Base-by-base conservation (phyloP, 2,329 filamentous ascomycete species). In the Colletotrichum sublineola region DNA sequence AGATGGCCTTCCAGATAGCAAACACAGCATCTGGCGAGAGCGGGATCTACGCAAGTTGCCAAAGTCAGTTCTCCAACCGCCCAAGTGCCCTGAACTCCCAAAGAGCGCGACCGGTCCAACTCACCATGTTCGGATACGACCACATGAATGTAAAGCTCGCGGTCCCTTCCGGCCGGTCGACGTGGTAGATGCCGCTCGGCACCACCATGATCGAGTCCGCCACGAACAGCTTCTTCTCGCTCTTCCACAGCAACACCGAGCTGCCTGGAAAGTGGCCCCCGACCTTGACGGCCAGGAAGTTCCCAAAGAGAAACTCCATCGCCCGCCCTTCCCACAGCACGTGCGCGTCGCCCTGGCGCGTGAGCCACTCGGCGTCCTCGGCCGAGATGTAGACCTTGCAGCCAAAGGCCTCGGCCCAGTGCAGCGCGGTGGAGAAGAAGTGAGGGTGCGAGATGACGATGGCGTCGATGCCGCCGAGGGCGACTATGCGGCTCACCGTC, bases 211-310 rank as follows among this genome's bases (percentile, higher is more conserved):
- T 86, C 3, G 92, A 94, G 81, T 97, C 94, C 7, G 94, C 93
- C 69, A 95, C 87, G 71, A 96, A 86, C n/a, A 96, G 81, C 60
- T 86, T 86, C 1, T 82, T 81, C 24, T 87, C 85, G 29, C 42
- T 67, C 42, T 58, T 71, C 80, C 89, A 93, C 33, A 92, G 86
- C 73, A 93, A 78, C 3, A 94, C 89, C 71, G 92, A 81, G 75
- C 90, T 93, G 0, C 94, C 94, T 0, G 92, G 91, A 77, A 96
- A 96, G 82, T 97, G 94, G 0, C 94, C 94, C 0, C 93, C 93
- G 0, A 92, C 85, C 80, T 94, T 94, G 63, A 96, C 84, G 0
- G 88, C 89, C 42, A 83, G 87, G 4, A 91, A 85, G 0, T 88
- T 90, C 0, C 85, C 84, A 63, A 80, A 80, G 20, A 76, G 74